These are phyloP conservation scores for Furcasterigmium furcatum DNA, from an alignment of 2,329 filamentous ascomycete species.

Conservation along the genomic window DNA sequence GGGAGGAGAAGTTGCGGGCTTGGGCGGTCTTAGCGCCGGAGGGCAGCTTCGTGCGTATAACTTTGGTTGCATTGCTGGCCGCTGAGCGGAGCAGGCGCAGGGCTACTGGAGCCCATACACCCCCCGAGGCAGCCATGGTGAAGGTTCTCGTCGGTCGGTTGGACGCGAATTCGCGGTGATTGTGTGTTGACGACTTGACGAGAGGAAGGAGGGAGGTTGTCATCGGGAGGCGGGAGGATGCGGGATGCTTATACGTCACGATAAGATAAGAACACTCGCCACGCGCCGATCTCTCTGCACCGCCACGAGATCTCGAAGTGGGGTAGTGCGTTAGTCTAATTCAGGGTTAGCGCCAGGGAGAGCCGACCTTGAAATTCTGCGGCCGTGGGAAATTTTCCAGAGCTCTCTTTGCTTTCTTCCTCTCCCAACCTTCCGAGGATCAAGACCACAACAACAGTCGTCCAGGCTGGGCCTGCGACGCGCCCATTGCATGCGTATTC, in stretches of 20 bases:
- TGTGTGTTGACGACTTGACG: background rate
- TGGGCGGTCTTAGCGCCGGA: constrained; percentile 39
- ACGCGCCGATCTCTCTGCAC: constrained; percentile 21
- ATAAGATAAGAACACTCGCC: constrained; percentile 18
- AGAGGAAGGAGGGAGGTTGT: constrained; percentile 1
- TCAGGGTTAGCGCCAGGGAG: constrained; percentile 16
- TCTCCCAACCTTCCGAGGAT: background rate
- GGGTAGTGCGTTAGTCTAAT: constrained; percentile 10
- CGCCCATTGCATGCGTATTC: constrained; percentile 13
- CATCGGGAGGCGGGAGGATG: constrained; percentile 7
- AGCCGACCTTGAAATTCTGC: constrained; percentile 1
- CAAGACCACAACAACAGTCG: background rate
- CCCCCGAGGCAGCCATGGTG: constrained; percentile 54
- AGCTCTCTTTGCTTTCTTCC: constrained; percentile 2
- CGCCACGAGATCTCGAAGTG: constrained; percentile 27
- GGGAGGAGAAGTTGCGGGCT: constrained; percentile 30
- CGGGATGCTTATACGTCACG: constrained; percentile 15
- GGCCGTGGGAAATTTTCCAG: constrained; percentile 1
- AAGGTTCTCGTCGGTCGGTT: constrained; percentile 11
- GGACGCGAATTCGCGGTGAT: background rate
- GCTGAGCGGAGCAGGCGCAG: constrained; percentile 52
- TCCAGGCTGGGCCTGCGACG: constrained; percentile 1
- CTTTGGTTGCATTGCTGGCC: constrained; percentile 46
- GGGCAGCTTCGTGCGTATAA: constrained; percentile 48
- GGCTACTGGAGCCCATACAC: constrained; percentile 54